A percentile compares a stretch with the other conserved stretches of the same genome.
phyloP scores from a whole-genome alignment of 1,139 yeast genomes.

The Torulaspora pretoriensis region DNA sequence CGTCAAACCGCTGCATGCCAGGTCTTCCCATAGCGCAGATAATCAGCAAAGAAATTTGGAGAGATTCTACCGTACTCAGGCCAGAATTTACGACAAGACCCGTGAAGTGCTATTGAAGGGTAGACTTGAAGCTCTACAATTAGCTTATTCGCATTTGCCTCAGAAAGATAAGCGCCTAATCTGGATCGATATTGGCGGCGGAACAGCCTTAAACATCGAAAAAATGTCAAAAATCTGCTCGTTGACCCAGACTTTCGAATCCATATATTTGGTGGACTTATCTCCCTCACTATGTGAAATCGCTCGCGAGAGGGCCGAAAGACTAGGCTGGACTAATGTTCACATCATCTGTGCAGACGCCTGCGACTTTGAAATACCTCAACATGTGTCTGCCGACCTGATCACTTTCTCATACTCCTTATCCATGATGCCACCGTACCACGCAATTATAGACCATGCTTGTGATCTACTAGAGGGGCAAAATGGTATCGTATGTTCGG shows the following conservation, averaged over 20 bases:
- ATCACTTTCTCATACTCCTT: constrained; percentile 75
- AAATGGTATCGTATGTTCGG: constrained; percentile 60
- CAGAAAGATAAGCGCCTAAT: constrained; percentile 36
- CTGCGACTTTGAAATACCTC: constrained; percentile 51
- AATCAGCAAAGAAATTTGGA: constrained; percentile 68
- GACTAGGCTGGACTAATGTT: constrained; percentile 59
- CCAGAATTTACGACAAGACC: constrained; percentile 11
- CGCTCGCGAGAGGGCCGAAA: constrained; percentile 56
- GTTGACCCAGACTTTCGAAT: constrained; percentile 48
- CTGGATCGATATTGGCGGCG: constrained; percentile 86
- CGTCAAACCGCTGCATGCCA: constrained; percentile 57
- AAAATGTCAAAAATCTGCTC: constrained; percentile 59
- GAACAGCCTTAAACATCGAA: constrained; percentile 80
- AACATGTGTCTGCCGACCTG: constrained; percentile 51
- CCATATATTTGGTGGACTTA: constrained; percentile 67
- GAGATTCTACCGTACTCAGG: constrained; percentile 66
- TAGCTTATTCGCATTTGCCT: constrained; percentile 55
- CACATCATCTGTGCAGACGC: constrained; percentile 73
- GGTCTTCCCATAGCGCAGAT: constrained; percentile 35
- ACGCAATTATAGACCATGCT: constrained; percentile 73
- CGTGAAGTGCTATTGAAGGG: constrained; percentile 42
- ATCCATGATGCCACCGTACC: constrained; percentile 81
- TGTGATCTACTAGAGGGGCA: constrained; percentile 49
- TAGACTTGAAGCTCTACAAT: constrained; percentile 57
- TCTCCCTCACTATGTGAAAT: constrained; percentile 73